Evolutionary conservation across 208 protist genomes (phyloP), one percentile per base, ranked within the genome.

Genomic region (Leptomonas pyrrhocoris): DNA sequence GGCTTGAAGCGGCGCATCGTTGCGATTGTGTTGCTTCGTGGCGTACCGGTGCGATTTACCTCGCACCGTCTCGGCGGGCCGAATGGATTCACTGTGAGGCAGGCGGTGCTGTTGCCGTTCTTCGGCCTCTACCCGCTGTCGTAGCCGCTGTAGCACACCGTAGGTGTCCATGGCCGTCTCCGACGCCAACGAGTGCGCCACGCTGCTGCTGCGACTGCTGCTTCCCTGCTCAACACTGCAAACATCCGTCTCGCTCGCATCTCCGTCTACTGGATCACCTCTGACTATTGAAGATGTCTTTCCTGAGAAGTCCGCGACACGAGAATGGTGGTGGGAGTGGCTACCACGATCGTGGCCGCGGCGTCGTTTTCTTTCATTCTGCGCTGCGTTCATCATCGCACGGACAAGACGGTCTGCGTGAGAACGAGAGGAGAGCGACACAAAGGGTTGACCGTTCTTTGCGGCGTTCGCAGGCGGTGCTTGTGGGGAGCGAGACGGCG

Each of bases 111-210:
- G 11, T 28, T 13, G 55, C 40, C 53, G 23, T 42, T 34, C 40
- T 56, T 38, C 23, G 9, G 21, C 40, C 40, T 18, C 46, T 28
- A 46, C 23, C 1, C 36, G 51, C 25, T 45, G 55, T 7, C 28
- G 65, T 42, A 45, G 54, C 5, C 23, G 51, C 43, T 56, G 66
- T 9, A 72, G 19, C 23, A 55, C 28, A 21, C 38, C 49, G 50
- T 74, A 74, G 36, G 68, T 74, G 57, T 62, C 57, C 12, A 54
- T 7, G 15, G 15, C 49, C 3, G 49, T n/a, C n/a, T n/a, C n/a
- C n/a, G n/a, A n/a, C n/a, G n/a, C n/a, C n/a, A n/a, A n/a, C n/a
- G n/a, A n/a, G n/a, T n/a, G n/a, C n/a, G n/a, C n/a, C n/a, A n/a
- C n/a, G n/a, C n/a, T 50, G 25, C 57, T 16, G 15, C 23, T 34